Base-by-base conservation (phyloP, 768 basidiomycete species). In the Coprinopsis strossmayeri region DNA sequence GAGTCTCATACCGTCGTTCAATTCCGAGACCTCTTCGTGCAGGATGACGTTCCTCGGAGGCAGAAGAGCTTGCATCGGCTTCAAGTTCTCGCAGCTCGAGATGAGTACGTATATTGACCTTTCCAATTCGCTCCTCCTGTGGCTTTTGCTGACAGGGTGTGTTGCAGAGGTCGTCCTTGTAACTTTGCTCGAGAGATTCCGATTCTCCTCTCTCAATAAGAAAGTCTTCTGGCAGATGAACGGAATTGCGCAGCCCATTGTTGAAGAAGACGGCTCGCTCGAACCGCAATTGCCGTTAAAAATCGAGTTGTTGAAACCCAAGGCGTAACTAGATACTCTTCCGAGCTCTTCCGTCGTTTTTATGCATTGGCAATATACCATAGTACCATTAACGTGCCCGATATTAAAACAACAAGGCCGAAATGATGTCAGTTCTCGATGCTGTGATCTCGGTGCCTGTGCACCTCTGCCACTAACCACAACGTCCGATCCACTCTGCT, bases 1-100 rank as follows among this genome's bases (percentile, higher is more conserved):
- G 1, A 24, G 27, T 39, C 23, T 26, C 3, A 21, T 10, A 9
- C n/a, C n/a, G 2, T 15, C 34, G 18, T 35, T 40, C 40, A 35
- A 47, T 18, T 21, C 15, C 46, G 23, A 34, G 32, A 11, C 30
- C 23, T 3, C 9, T 37, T 5, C 12, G 34, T 18, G 18, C 7
- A 74, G 72, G 26, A 68, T 73, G 69, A 44, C 49, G 21, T 50
- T 50, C 41, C 21, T 44, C 18, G 49, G 49, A n/a, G 42, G 49
- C 15, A 21, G 41, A 26, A 41, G 42, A 18, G 20, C 49, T 20
- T 50, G 49, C 32, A 50, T 50, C 23, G 77, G 75, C 0, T 76
- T 77, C 64, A 76, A 77, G 55, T 77, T 79, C 60, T 69, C 76
- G 1, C 70, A 77, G 52, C 61, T 78, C 7, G 76, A 78, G 55